Conservation (phyloP, 768 basidiomycete species). For the Leccinum uliginosum region DNA sequence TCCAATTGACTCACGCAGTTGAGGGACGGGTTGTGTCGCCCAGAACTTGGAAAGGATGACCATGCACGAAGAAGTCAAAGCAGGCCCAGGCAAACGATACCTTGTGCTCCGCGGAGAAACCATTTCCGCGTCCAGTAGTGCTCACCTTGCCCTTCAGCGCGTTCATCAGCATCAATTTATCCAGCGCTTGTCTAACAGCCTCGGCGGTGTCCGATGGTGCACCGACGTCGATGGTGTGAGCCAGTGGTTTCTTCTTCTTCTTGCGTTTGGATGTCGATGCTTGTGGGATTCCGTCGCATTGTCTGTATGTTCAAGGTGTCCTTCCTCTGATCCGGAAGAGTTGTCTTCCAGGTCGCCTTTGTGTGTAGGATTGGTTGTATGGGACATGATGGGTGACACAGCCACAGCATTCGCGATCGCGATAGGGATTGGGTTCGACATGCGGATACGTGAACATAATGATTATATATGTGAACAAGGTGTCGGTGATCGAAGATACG, state of each 20-base stretch:
- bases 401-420: conserved; percentile 13
- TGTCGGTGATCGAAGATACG: not conserved
- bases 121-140: conserved; percentile 68
- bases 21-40: conserved; percentile 97
- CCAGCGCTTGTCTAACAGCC: conserved; percentile 62
- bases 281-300: conserved; percentile 16
- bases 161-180: conserved; percentile 82
- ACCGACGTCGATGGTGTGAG: conserved; percentile 60
- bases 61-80: conserved; percentile 5
- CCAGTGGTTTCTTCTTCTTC: conserved; percentile 80
- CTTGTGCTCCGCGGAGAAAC: conserved; percentile 86
- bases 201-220: conserved; percentile 58
- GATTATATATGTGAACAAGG: no score
- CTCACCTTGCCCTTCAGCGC: conserved; percentile 79
- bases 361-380: conserved; percentile 35
- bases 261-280: conserved; percentile 55
- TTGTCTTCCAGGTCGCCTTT: conserved; percentile 34
- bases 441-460: no score
- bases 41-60: conserved; percentile 64
- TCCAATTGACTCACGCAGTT: conserved; percentile 48
- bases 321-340: conserved; percentile 30
- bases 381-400: conserved; percentile 25
- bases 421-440: no score
- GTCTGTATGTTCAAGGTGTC: conserved; percentile 15
- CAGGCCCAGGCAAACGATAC: conserved; percentile 36